Percentiles rank a stretch among this genome's conserved stretches.
Evolutionary conservation across 1,139 yeast genomes (phyloP).

Genomic region (Diutina pseudorugosa): DNA sequence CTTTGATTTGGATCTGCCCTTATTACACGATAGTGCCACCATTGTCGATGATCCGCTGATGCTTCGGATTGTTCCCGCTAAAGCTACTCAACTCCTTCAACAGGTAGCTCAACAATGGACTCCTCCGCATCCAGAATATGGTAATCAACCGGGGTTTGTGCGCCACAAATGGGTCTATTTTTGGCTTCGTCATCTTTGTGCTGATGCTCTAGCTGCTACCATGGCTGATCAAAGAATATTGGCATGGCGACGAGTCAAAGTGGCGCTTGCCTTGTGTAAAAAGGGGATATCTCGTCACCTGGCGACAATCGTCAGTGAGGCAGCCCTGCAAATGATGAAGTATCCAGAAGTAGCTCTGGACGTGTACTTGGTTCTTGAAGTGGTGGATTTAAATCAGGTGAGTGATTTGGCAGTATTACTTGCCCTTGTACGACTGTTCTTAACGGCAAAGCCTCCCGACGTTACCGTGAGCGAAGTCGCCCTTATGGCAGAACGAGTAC

Average conservation of each 20-base stretch:
- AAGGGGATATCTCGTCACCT: background rate
- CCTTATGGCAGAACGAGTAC: background rate
- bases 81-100: constrained; percentile 6
- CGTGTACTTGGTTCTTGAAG: background rate
- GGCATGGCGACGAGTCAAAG: background rate
- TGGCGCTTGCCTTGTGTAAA: background rate
- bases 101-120: constrained; percentile 8
- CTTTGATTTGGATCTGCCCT: constrained; percentile 2
- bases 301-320: background rate
- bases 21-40: background rate
- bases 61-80: constrained; percentile 5
- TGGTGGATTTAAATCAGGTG: background rate
- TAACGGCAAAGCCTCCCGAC: background rate
- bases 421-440: background rate
- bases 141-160: constrained; percentile 6
- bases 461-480: background rate
- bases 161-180: constrained; percentile 2
- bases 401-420: background rate
- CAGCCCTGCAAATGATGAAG: background rate
- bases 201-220: background rate
- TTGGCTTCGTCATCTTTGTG: background rate
- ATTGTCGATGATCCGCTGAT: background rate
- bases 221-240: background rate
- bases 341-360: background rate
- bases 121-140: constrained; percentile 7